These are phyloP conservation scores for Wickerhamomyces sydowiorum DNA, from an alignment of 805 yeast genomes.

Conservation along the genomic window DNA sequence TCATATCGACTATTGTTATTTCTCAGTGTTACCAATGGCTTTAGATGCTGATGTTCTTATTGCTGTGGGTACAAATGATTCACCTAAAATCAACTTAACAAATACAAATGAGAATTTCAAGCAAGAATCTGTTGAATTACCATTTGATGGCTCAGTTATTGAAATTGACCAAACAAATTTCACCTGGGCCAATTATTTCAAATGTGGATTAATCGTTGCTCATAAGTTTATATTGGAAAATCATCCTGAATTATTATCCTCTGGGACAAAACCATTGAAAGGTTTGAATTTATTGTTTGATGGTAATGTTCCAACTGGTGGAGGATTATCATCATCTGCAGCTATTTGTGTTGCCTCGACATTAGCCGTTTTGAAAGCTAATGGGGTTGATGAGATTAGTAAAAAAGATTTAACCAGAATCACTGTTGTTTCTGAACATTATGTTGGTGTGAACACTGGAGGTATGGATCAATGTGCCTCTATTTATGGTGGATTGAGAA, in stretches of 20 bases:
- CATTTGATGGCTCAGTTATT: slow-evolving; percentile 33
- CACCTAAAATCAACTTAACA: slow-evolving; percentile 24
- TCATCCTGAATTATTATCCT: slow-evolving; percentile 20
- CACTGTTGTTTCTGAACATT: slow-evolving; percentile 63
- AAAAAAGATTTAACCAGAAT: slow-evolving; percentile 51
- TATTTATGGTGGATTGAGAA: slow-evolving; percentile 52
- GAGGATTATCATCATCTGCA: slow-evolving; percentile 67
- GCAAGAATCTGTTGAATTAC: slow-evolving; percentile 30
- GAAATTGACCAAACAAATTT: slow-evolving; percentile 43
- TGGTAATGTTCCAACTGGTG: slow-evolving; percentile 69
- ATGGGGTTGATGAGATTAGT: slow-evolving; percentile 36
- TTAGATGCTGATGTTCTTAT: slow-evolving; percentile 56
- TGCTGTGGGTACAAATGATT: slow-evolving; percentile 34
- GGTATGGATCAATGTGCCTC: slow-evolving; percentile 79
- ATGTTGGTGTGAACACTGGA: slow-evolving; percentile 72
- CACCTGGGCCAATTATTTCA: slow-evolving; percentile 66
- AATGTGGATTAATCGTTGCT: slow-evolving; percentile 60
- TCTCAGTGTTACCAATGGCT: slow-evolving; percentile 70
- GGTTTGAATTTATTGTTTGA: slow-evolving; percentile 50
- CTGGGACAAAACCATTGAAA: slow-evolving; percentile 24
- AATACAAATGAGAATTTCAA: slow-evolving; percentile 32
- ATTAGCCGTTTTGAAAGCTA: slow-evolving; percentile 47
- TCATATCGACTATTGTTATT: slow-evolving; percentile 65
- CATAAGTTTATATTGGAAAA: slow-evolving; percentile 36
- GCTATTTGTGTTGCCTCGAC: slow-evolving; percentile 66